Evolutionary conservation across 2,329 filamentous ascomycete species (phyloP), one percentile per base, ranked within the genome.

Genomic region (Penicillium sp.): DNA sequence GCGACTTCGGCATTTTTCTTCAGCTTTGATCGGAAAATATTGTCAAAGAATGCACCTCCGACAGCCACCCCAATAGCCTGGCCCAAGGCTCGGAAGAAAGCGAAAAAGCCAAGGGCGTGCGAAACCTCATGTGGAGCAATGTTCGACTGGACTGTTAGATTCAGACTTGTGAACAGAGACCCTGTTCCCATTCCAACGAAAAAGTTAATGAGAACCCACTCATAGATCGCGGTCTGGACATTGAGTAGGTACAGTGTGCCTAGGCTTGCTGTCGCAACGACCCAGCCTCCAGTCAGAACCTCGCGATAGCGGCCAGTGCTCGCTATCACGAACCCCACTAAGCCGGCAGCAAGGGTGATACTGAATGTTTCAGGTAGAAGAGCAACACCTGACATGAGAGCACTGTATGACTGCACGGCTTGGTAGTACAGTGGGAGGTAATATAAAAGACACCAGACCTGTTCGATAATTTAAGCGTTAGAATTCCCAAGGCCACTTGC

Each of bases 271-370:
- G 81, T 83, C 3, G 81, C 76, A 3, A 87, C 64, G 6, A 72
- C 58, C 85, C 87, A 89, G 24, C 87, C 87, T 2, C 58, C 50
- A 77, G 83, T 84, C 51, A 85, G 73, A 0, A 81, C 77, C 77
- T 79, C 82, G 61, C 83, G 79, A 68, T 88, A 89, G 43, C 70
- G 73, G 5, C 83, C 84, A 2, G 79, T 82, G 38, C 77, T 75
- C 9, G 80, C 77, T 44, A 84, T 81, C 7, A 65, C 13, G 16
- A 69, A 41, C 9, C 66, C 66, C n/a, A 83, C 80, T 0, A 81
- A 61, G 21, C 85, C 75, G 7, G 82, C 81, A 44, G 82, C 79
- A 0, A 86, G 83, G 0, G 84, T 84, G 13, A 88, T 81, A 3
- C 84, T 86, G 57, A 87, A 80, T 1, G 81, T 81, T 58, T 83